A percentile compares a stretch with the other conserved stretches of the same genome.
Evolutionary conservation across 73 alveolate species (phyloP).

Genomic region (Paramecium octaurelia): DNA sequence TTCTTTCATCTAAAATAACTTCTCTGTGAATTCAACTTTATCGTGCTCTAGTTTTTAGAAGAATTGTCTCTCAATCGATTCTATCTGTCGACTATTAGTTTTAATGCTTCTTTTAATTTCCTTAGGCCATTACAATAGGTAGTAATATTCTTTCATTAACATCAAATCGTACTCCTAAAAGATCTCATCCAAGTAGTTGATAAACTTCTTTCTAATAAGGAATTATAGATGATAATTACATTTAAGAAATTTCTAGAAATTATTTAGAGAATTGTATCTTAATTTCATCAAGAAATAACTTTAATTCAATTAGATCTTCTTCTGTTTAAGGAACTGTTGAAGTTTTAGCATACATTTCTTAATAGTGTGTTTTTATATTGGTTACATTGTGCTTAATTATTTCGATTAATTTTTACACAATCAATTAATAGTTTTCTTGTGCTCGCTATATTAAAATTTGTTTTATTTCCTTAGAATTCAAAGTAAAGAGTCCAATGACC

Average conservation of each 20-base stretch:
- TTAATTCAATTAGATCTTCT: neutral
- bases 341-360: conserved; percentile 34
- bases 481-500: neutral
- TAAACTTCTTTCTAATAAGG: neutral
- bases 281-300: conserved; percentile 22
- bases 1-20: neutral
- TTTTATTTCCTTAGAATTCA: neutral
- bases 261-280: neutral
- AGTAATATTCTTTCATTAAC: neutral
- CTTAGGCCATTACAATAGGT: neutral
- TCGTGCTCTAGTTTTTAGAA: neutral
- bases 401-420: neutral
- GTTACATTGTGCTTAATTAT: conserved; percentile 12
- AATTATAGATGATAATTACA: neutral
- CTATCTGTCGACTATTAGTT: neutral
- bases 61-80: neutral
- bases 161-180: neutral
- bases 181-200: neutral
- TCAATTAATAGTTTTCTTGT: neutral
- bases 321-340: conserved; percentile 19
- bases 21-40: neutral
- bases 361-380: neutral
- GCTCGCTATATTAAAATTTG: neutral
- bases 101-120: neutral
- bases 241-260: neutral